Evolutionary conservation across 495 filamentous ascomycete species (phyloP).

Genomic region (Coniosporium apollinis): DNA sequence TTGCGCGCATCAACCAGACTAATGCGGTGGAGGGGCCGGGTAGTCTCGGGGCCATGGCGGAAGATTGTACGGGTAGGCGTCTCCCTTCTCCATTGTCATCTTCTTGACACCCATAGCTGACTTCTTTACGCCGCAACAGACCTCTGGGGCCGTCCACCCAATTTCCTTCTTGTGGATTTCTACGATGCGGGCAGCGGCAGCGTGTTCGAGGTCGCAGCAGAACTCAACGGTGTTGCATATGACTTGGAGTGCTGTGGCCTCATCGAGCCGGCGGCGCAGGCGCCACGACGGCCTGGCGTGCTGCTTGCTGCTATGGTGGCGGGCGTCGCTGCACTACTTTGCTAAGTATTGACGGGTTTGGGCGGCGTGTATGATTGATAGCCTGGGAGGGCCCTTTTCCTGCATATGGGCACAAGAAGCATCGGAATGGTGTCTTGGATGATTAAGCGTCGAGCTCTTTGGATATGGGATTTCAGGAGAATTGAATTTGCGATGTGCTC

Average conservation of each 20-base stretch:
- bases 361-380: too few species aligned
- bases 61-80: slow-evolving; percentile 46
- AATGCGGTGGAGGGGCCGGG: slow-evolving; percentile 50
- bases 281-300: too few species aligned
- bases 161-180: slow-evolving; percentile 80
- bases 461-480: too few species aligned
- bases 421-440: too few species aligned
- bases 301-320: too few species aligned
- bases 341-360: too few species aligned
- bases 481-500: too few species aligned
- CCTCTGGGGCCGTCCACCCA: slow-evolving; percentile 57
- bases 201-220: slow-evolving; percentile 80
- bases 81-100: slow-evolving; percentile 1
- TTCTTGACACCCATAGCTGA: background rate
- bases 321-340: too few species aligned
- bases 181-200: slow-evolving; percentile 68
- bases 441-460: too few species aligned
- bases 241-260: slow-evolving; percentile 54
- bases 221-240: slow-evolving; percentile 74
- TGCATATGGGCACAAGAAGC: too few species aligned
- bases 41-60: slow-evolving; percentile 52
- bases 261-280: too few species aligned
- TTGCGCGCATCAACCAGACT: slow-evolving; percentile 43
- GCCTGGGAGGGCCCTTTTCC: too few species aligned
- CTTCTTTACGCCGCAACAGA: slow-evolving; percentile 13